Base-by-base conservation (phyloP, 257 asterid genomes). In the Ocimum tenuiflorum region DNA sequence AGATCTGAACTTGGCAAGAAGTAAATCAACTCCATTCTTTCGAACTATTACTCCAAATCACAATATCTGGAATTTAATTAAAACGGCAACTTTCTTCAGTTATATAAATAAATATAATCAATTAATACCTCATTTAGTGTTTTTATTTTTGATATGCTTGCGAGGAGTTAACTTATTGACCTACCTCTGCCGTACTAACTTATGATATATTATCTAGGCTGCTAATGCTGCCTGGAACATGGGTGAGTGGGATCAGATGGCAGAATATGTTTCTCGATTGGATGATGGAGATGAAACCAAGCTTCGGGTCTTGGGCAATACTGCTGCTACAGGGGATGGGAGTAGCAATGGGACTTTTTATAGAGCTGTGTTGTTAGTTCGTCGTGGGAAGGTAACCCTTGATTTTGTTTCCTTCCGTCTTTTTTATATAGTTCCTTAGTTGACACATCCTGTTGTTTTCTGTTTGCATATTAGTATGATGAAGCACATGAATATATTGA, bases 181-280 rank as follows among this genome's bases (percentile, higher is more conserved):
- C 43, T 51, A 36, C 52, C 61, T 42, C 27, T 36, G 67, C 18
- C 55, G 56, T 63, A 24, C 22, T 53, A 74, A 18, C 70, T 33
- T 15, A 9, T 53, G 42, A 60, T 61, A n/a, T 68, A 53, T 58
- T 78, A 48, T 73, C 65, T 76, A 94, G 99, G 99, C 99, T 83
- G 97, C 99, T 67, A 70, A 2, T 66, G 96, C 97, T 86, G 99
- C 99, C 74, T 94, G 99, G 99, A 90, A 94, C 91, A 94, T 94
- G 99, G 95, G 97, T 49, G 99, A 94, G 75, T 94, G 99, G 99
- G 99, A 94, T 79, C 97, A 94, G 82, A 94, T 94, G 99, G 83
- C 94, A 42, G 99, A 94, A 27, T 94, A 94, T 83, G 99, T 94
- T 80, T 85, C 88, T 76, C 86, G 92, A 60, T 79, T 90, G 78